Base-by-base conservation (phyloP, 805 yeast species). In the Jamesozyma lodderae region DNA sequence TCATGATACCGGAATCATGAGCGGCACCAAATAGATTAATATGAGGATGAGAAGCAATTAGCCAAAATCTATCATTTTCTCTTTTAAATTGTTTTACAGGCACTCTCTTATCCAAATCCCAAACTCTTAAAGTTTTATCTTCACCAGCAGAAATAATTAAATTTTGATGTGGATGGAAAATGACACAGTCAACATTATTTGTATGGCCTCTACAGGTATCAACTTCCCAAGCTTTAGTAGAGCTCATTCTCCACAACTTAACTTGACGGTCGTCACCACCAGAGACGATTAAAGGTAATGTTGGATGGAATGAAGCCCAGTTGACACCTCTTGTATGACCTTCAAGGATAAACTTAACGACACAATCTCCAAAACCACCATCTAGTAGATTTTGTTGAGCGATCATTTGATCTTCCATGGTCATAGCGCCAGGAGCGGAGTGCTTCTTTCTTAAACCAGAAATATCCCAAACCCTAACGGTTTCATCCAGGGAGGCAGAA, bases 391-490 rank as follows among this genome's bases (percentile, higher is more conserved):
- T 70, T 49, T 76, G 81, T 51, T 77, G 82, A 34, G 64, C 60
- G 38, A 54, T 53, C 46, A 61, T 59, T 47, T 59, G 68, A 42
- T 57, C 76, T 52, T 57, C 73, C 41, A 67, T 68, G 42, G 68
- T 49, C 44, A 57, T 58, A 11, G 42, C 58, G 19, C 76, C 75
- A 10, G 82, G 82, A 22, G 97, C 96, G 24, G 95, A 84, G 64
- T 92, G 96, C 61, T 84, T 86, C 69, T 90, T 86, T 62, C 95
- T 77, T 57, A 92, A 74, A 2, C 95, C 96, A 11, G 94, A 76
- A 49, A 92, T 90, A 66, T 94, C 98, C 98, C 98, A 92, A 28
- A 92, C 95, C 53, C 99, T 79, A 26, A 92, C 96, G n/a, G 96
- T 86, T 67, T 87, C 96, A 69, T 92, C 99, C 59, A 94, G 72